A percentile compares a stretch with the other conserved stretches of the same genome.
These are phyloP conservation scores for Gastroboletus turbinatus DNA, from an alignment of 1,284 basidiomycete species.

Conservation along the genomic window DNA sequence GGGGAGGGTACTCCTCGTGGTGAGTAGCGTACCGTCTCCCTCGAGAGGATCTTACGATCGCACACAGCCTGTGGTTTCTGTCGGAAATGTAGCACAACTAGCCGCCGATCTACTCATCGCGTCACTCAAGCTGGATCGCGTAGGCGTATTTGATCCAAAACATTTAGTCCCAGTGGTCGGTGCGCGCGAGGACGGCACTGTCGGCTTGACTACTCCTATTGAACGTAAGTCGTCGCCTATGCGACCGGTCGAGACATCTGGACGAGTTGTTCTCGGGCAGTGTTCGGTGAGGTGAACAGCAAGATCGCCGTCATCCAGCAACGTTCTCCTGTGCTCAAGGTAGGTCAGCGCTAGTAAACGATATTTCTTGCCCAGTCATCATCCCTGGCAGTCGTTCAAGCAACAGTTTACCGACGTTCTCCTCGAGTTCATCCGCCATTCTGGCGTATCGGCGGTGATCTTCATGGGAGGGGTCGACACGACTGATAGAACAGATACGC, in stretches of 20 bases:
- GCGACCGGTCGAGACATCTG: neutral
- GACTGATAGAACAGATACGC: constrained; percentile 68
- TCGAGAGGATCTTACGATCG: constrained; percentile 5
- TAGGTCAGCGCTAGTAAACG: constrained; percentile 24
- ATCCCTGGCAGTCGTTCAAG: constrained; percentile 55
- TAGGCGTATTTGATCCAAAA: constrained; percentile 61
- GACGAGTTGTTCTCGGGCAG: constrained; percentile 36
- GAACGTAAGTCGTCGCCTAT: constrained; percentile 53
- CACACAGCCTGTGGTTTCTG: constrained; percentile 73
- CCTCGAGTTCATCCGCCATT: constrained; percentile 51
- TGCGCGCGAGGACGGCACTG: constrained; percentile 53
- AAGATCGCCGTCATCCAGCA: constrained; percentile 68
- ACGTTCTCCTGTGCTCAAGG: constrained; percentile 74
- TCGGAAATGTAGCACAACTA: constrained; percentile 77
- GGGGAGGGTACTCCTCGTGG: constrained; percentile 52
- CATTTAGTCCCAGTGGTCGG: constrained; percentile 71
- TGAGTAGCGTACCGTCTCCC: constrained; percentile 28
- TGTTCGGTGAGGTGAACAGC: constrained; percentile 56
- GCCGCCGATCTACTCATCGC: constrained; percentile 72
- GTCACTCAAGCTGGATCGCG: constrained; percentile 55
- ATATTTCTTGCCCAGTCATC: neutral
- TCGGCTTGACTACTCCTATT: constrained; percentile 67
- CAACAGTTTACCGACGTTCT: constrained; percentile 62
- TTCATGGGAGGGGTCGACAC: constrained; percentile 75
- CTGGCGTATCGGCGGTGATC: constrained; percentile 51